Evolutionary conservation across 2,329 filamentous ascomycete genomes (phyloP), one percentile per base, ranked within the genome.

Genomic region (Colletotrichum sp.): DNA sequence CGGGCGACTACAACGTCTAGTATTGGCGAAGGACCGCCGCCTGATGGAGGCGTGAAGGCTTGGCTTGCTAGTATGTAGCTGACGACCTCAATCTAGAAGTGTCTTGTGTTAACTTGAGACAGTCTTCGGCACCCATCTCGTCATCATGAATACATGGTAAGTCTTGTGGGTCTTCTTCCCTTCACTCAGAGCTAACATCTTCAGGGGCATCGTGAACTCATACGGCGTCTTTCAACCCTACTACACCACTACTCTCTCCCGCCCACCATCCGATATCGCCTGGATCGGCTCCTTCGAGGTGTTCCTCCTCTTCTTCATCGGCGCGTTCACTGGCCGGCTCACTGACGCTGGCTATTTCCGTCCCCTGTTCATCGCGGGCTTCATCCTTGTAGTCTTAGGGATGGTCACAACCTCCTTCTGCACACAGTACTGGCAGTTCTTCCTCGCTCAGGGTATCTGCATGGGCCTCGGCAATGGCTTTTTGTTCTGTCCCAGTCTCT

Each of bases 401-500:
- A 82, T 89, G 77, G 88, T 92, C 79, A 81, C 82, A 1, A 86
- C 88, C 1, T 86, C 87, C 0, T 81, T 82, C 12, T 84, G 84
- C 28, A 86, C 84, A 0, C 77, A 83, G 52, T 92, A 91, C 84
- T 91, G 87, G 87, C 90, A 92, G 70, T 80, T 91, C 2, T 80
- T 92, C 25, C 82, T 92, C 2, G 83, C 88, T 0, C 91, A 92
- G 79, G 91, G 91, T 4, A 75, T 91, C 12, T 88, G 87, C 70
- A 84, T 89, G 77, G 91, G 91, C 2, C 67, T 92, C 0, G 92
- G 91, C 2, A 89, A 89, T 71, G 93, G 93, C 8, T 91, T 88
- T 76, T 83, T 94, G 7, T 94, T 93, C 82, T 90, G 92, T 64
- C 91, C 93, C 0, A 87, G 89, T 56, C 87, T 95, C 36, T 90